A percentile compares a stretch with the other conserved stretches of the same genome.
These are phyloP conservation scores for Kodamaea derodonti DNA, from an alignment of 1,139 yeast genomes.

Conservation along the genomic window DNA sequence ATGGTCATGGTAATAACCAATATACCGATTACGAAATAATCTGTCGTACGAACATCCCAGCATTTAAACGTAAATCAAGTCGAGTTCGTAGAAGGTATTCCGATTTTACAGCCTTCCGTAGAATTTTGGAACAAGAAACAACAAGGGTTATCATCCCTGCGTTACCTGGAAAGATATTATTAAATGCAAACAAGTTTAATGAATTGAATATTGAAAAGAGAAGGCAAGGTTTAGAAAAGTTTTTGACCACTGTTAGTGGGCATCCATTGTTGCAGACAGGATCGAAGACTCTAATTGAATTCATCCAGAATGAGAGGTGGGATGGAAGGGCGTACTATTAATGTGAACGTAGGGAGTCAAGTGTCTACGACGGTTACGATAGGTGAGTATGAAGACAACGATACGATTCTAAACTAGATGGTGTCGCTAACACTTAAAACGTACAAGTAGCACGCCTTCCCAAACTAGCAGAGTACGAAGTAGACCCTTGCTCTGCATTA, in stretches of 20 bases:
- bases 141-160: constrained; percentile 79
- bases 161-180: constrained; percentile 78
- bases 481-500: no score
- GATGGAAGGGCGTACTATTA: constrained; percentile 36
- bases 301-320: constrained; percentile 87
- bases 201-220: constrained; percentile 83
- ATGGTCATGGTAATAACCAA: constrained; percentile 62
- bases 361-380: no score
- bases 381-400: no score
- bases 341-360: background rate
- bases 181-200: constrained; percentile 68
- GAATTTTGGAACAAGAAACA: constrained; percentile 69
- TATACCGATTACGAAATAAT: constrained; percentile 90
- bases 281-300: constrained; percentile 74
- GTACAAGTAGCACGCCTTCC: no score
- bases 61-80: constrained; percentile 65
- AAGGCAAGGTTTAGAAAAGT: constrained; percentile 78
- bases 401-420: no score
- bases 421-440: no score
- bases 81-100: constrained; percentile 82
- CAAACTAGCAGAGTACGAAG: no score
- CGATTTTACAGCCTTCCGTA: constrained; percentile 81
- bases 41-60: constrained; percentile 84
- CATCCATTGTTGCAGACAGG: constrained; percentile 94
- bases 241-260: constrained; percentile 78